A percentile compares a stretch with the other conserved stretches of the same genome.
These are phyloP conservation scores for Dioscorea cayenensis DNA, from an alignment of 116 monocot genomes.

Conservation along the genomic window DNA sequence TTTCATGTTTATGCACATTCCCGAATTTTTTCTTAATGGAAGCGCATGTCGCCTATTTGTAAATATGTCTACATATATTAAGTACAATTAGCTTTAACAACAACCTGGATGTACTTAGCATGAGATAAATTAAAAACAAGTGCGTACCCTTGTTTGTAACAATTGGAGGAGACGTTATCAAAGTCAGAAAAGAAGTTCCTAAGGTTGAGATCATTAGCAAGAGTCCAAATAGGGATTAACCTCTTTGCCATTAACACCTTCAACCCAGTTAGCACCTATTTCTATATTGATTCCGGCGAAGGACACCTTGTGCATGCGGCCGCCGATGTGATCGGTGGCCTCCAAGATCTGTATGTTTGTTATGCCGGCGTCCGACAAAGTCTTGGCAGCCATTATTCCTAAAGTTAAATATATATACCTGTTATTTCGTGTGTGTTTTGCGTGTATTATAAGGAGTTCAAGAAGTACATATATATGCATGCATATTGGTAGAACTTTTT, in stretches of 20 bases:
- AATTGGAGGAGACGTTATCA: conserved; percentile 40
- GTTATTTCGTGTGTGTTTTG: too few species aligned
- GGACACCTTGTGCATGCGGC: conserved; percentile 53
- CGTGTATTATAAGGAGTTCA: neutral
- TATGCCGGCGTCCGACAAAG: conserved; percentile 56
- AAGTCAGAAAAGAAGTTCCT: conserved; percentile 53
- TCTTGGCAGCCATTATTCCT: conserved; percentile 72
- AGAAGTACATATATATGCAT: neutral
- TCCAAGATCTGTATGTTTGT: conserved; percentile 56
- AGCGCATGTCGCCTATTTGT: too few species aligned
- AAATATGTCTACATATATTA: too few species aligned
- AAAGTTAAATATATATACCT: neutral
- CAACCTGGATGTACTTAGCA: too few species aligned
- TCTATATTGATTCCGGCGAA: conserved; percentile 69
- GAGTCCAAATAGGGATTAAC: conserved; percentile 61
- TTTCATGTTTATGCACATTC: too few species aligned
- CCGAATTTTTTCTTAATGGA: too few species aligned
- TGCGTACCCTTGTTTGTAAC: conserved; percentile 36
- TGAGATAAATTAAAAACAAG: too few species aligned
- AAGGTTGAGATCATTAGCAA: conserved; percentile 44
- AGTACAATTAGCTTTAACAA: too few species aligned
- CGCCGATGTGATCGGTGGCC: conserved; percentile 68
- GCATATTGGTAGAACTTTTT: too few species aligned
- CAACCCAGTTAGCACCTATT: conserved; percentile 76
- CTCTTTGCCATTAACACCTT: conserved; percentile 51